phyloP scores from a whole-genome alignment of 768 basidiomycete genomes.

The Collybia nuda region DNA sequence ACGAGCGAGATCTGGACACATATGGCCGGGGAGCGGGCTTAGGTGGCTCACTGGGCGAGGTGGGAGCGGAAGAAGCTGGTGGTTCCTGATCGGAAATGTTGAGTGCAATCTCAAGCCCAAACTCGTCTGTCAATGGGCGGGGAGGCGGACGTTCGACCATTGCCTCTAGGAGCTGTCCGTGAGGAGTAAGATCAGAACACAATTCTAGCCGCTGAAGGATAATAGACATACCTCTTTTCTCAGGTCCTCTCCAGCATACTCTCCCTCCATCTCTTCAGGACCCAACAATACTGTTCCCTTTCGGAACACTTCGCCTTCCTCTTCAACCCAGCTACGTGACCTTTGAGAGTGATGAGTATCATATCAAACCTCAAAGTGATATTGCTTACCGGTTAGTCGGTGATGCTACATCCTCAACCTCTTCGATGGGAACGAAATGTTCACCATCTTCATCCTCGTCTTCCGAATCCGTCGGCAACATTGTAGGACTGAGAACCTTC shows the following conservation, averaged over 20 bases:
- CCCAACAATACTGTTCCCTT: conserved; percentile 82
- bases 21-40: conserved; percentile 60
- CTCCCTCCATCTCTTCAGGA: conserved; percentile 86
- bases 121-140: conserved; percentile 66
- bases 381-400: conserved; percentile 51
- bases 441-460: conserved; percentile 50
- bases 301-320: conserved; percentile 96
- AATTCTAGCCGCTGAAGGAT: conserved; percentile 1
- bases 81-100: conserved; percentile 15
- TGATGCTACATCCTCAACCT: conserved; percentile 30
- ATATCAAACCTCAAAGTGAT: not conserved
- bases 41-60: conserved; percentile 21
- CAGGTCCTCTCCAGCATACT: conserved; percentile 87
- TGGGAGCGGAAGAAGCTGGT: conserved; percentile 24
- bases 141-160: conserved; percentile 86
- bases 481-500: conserved; percentile 72
- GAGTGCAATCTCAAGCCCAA: conserved; percentile 36
- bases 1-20: conserved; percentile 54
- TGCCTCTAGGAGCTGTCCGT: conserved; percentile 69
- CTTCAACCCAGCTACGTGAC: conserved; percentile 81
- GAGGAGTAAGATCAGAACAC: not conserved
- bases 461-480: conserved; percentile 37
- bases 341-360: conserved; percentile 27
- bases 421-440: conserved; percentile 31
- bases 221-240: conserved; percentile 62